Evolutionary conservation across 192 early-diverging fungal species (phyloP), one percentile per base, ranked within the genome.

Genomic region (Backusella luteola): DNA sequence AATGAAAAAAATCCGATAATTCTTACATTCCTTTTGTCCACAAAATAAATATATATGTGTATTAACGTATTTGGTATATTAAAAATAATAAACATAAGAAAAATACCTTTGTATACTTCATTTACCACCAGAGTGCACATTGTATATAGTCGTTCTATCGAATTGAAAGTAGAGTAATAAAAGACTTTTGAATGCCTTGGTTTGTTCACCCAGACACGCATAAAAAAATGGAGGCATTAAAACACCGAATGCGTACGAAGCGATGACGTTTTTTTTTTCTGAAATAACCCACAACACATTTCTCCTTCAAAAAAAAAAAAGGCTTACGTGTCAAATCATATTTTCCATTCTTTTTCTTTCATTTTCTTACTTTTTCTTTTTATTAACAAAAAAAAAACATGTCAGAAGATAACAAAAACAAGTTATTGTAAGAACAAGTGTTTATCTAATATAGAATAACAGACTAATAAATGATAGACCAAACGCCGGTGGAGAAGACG

Each of bases 401-500:
- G 68, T 69, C 68, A 23, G 68, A 69, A 3, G 35, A 35, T 69
- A 35, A 69, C 41, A 39, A 35, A 12, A 69, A 12, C 68, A 39
- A 39, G 9, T 2, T 69, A 38, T 69, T 59, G 56, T 59, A 59
- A 69, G 56, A 29, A 59, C 39, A 69, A 36, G 21, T 36, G 1
- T 2, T 39, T 39, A 32, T 39, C 38, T 12, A 39, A 69, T 6
- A 41, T 7, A 69, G 39, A 32, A 32, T 32, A 32, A 0, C 3
- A 35, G 7, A 39, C 34, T 21, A 38, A 38, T 68, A 36, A 14
- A 14, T 15, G 15, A 69, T 23, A 89, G 86, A 46, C 81, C 87
- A 42, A 91, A 92, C 71, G 86, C 90, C 67, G 85, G 85, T 42
- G 86, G 86, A 39, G 66, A 77, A 66, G 81, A 85, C 7, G 73